A percentile compares a stretch with the other conserved stretches of the same genome.
Evolutionary conservation across 2,329 filamentous ascomycete genomes (phyloP).

Genomic region (Periglandula ipomoeae): DNA sequence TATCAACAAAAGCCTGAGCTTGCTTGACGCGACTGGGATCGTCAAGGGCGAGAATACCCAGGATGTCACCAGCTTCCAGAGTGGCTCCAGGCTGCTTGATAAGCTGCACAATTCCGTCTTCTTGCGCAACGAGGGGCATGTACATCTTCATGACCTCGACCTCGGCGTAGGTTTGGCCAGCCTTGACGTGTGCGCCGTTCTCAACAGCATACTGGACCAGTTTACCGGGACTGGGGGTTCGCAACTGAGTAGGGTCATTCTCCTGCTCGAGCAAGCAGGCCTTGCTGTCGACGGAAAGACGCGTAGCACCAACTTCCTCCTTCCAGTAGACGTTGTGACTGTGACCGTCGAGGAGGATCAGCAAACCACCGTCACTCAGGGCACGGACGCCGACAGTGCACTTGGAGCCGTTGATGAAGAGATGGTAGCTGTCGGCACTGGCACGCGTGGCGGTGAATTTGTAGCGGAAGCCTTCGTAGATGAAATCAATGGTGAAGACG

Average conservation of each 20-base stretch:
- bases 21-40: slow-evolving; percentile 96
- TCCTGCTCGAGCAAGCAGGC: slow-evolving; percentile 96
- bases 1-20: slow-evolving; percentile 84
- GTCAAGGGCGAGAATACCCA: slow-evolving; percentile 93
- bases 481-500: slow-evolving; percentile 95
- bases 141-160: slow-evolving; percentile 99
- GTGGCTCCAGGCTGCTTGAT: slow-evolving; percentile 99
- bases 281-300: slow-evolving; percentile 94
- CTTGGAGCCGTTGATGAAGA: slow-evolving; percentile 98
- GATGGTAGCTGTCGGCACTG: slow-evolving; percentile 85
- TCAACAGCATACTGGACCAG: slow-evolving; percentile 96
- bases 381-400: slow-evolving; percentile 88
- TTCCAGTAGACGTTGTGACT: slow-evolving; percentile 99
- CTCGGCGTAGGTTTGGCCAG: slow-evolving; percentile 89
- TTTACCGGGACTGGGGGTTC: slow-evolving; percentile 91
- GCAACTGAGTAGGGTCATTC: slow-evolving; percentile 95
- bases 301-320: slow-evolving; percentile 92
- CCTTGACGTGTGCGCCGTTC: slow-evolving; percentile 85
- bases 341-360: slow-evolving; percentile 82
- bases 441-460: slow-evolving; percentile 97
- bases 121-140: slow-evolving; percentile 92
- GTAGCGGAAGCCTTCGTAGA: slow-evolving; percentile 93
- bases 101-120: slow-evolving; percentile 92
- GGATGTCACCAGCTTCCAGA: slow-evolving; percentile 92
- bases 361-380: slow-evolving; percentile 84